A percentile compares a stretch with the other conserved stretches of the same genome.
Evolutionary conservation across 257 asterid species (phyloP).

Genomic region (Plectranthus barbatus): DNA sequence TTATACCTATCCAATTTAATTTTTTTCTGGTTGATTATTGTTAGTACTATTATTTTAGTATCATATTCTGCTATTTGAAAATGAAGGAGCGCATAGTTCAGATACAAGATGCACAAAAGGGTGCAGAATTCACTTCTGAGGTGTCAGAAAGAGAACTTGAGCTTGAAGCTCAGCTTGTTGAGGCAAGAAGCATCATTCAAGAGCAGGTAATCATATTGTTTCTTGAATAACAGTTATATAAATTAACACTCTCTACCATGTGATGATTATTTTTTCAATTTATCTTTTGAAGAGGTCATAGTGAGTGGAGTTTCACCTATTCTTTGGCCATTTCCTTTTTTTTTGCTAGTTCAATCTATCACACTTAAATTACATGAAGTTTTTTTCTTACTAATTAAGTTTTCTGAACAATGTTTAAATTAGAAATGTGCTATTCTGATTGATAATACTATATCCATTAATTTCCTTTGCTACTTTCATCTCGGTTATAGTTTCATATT

Average conservation of each 20-base stretch:
- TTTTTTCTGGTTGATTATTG: not conserved
- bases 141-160: constrained; percentile 97
- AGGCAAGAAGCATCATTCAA: constrained; percentile 97
- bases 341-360: not conserved
- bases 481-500: no score
- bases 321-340: not conserved
- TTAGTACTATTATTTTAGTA: not conserved
- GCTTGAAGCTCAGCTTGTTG: constrained; percentile 98
- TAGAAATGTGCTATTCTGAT: not conserved
- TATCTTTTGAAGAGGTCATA: not conserved
- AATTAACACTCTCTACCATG: not conserved
- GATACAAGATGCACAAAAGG: constrained; percentile 88
- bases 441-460: no score
- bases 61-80: constrained; percentile 13
- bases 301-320: not conserved
- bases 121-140: constrained; percentile 74
- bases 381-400: not conserved
- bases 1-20: not conserved
- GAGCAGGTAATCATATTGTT: constrained; percentile 62
- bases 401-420: not conserved
- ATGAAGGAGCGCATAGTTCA: constrained; percentile 91
- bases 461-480: no score
- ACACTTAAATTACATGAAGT: not conserved
- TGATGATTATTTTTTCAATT: not conserved
- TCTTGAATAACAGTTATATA: constrained; percentile 23